phyloP scores from a whole-genome alignment of 2,329 filamentous ascomycete species.

The Fusarium cyanostomum region DNA sequence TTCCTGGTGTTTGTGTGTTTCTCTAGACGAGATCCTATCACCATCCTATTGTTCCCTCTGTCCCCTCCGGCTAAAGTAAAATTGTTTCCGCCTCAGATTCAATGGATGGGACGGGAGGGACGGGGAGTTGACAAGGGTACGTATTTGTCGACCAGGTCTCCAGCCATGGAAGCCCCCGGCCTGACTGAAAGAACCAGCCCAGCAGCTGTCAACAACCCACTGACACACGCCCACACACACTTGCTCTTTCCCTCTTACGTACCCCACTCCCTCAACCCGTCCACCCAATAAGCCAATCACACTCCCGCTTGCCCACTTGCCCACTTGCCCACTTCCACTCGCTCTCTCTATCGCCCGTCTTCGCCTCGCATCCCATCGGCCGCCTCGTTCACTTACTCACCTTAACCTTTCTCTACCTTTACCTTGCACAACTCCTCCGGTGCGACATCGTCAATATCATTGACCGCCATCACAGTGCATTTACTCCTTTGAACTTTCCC shows the following conservation, averaged over 20 bases:
- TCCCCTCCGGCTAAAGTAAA: neutral
- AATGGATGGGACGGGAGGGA: too few relatives aligned
- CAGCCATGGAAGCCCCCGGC: slow-evolving; percentile 41
- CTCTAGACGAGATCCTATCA: neutral
- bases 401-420: slow-evolving; percentile 17
- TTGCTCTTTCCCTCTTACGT: slow-evolving; percentile 33
- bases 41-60: slow-evolving; percentile 14
- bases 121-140: slow-evolving; percentile 19
- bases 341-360: slow-evolving; percentile 37
- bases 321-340: slow-evolving; percentile 37
- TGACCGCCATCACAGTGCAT: slow-evolving; percentile 24
- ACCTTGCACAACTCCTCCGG: slow-evolving; percentile 34
- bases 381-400: slow-evolving; percentile 32
- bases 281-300: slow-evolving; percentile 11
- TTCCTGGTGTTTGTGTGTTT: slow-evolving; percentile 16
- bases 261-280: slow-evolving; percentile 30
- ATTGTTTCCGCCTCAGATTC: neutral
- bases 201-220: slow-evolving; percentile 41
- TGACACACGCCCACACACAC: slow-evolving; percentile 40
- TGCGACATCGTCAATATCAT: slow-evolving; percentile 34
- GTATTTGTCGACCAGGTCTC: slow-evolving; percentile 34
- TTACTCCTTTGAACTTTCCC: slow-evolving; percentile 14
- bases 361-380: slow-evolving; percentile 40
- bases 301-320: neutral
- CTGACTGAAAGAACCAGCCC: slow-evolving; percentile 38